Evolutionary conservation across 208 protist genomes (phyloP).

Genomic region (Leptomonas pyrrhocoris): DNA sequence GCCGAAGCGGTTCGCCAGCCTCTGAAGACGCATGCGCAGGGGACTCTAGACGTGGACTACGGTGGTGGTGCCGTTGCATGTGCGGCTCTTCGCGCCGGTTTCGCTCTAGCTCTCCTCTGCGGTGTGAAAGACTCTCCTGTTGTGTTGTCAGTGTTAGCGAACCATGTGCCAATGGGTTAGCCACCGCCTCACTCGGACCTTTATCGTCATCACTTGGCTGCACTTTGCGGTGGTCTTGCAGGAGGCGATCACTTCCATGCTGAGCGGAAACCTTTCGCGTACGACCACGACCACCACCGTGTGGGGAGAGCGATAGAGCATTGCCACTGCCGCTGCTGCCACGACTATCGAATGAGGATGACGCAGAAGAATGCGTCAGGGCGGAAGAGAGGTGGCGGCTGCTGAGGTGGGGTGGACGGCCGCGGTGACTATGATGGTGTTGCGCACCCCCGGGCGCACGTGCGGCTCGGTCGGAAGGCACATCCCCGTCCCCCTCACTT

Average conservation of each 20-base stretch:
- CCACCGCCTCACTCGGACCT: not conserved
- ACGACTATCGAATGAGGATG: not conserved
- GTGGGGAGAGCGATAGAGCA: too few relatives aligned
- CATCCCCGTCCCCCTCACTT: not conserved
- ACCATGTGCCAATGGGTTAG: not conserved
- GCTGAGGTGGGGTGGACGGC: not conserved
- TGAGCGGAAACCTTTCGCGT: too few relatives aligned
- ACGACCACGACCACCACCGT: too few relatives aligned
- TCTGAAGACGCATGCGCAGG: too few relatives aligned
- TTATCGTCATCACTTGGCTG: not conserved
- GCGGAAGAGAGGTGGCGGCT: slow-evolving; percentile 2
- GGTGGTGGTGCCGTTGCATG: too few relatives aligned
- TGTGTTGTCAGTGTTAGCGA: not conserved
- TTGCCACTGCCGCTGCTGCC: not conserved
- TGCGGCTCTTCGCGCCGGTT: too few relatives aligned
- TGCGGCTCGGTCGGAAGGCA: not conserved
- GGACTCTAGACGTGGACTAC: too few relatives aligned
- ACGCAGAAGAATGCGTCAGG: not conserved
- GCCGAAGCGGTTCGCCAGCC: too few relatives aligned
- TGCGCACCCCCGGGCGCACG: slow-evolving; percentile 9
- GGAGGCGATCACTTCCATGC: too few relatives aligned
- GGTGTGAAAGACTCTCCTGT: too few relatives aligned
- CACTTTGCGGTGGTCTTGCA: not conserved
- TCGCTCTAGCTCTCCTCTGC: too few relatives aligned
- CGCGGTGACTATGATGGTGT: not conserved